Evolutionary conservation across 148 eudicot species (phyloP), one percentile per base, ranked within the genome.

Genomic region (Chenopodium album): DNA sequence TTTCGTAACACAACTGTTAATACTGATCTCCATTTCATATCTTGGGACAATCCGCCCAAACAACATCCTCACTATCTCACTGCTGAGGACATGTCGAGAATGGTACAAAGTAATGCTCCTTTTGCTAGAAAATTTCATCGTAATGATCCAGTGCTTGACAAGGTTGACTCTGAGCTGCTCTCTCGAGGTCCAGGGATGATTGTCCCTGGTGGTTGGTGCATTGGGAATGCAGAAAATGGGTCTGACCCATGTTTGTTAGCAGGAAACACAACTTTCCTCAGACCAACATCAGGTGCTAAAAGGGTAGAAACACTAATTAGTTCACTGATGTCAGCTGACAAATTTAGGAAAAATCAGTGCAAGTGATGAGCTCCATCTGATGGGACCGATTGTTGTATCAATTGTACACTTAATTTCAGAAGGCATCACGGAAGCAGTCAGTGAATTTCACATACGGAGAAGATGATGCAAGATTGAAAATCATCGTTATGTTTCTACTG

Each of bases 31-130:
- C 92, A 89, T 62, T 89, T 78, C 84, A 89, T 89, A 79, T 89
- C 92, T 1, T 89, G 92, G 92, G 92, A 89, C 75, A 87, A 84
- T 34, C 92, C 92, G 32, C 92, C 92, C n/a, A 88, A 89, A 64
- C 92, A 89, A 73, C 92, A 89, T 28, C 92, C 92, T 4, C 92
- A 90, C 81, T 90, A 88, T 76, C 92, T 90, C 79, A 86, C 60
- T 26, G 54, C 82, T 9, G 71, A 88, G 8, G 92, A 90, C 84
- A 86, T 85, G 88, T 54, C 87, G 9, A 85, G 73, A 83, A 88
- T 90, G 89, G 85, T 85, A 2, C 77, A 85, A 37, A 88, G 90
- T 62, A 88, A 88, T 59, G 90, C 92, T 16, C 92, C 92, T 37
- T 90, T 90, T 72, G 92, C 90, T 0, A 78, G 92, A 77, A 90